A percentile compares a stretch with the other conserved stretches of the same genome.
Conservation (phyloP, 305 asterid genomes). For the Lippia alba region DNA sequence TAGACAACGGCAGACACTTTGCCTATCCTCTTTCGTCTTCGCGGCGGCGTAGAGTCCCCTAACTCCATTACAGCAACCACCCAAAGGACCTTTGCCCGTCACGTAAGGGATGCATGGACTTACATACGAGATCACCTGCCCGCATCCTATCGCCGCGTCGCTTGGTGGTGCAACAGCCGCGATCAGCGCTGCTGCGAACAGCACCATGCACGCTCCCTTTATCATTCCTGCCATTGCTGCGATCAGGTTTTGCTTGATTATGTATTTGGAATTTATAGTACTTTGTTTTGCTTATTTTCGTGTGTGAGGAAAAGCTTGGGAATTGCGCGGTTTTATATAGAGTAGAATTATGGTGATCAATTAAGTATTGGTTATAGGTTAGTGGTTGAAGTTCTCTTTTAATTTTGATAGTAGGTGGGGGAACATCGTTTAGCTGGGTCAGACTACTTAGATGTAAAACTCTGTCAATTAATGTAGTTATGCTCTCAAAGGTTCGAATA, state of each 20-base stretch:
- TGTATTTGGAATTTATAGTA: too few relatives aligned
- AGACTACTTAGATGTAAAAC: too few relatives aligned
- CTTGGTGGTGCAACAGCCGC: background rate
- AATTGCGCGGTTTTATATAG: background rate
- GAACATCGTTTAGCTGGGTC: too few relatives aligned
- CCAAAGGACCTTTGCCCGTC: conserved; percentile 6
- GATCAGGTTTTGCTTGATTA: too few relatives aligned
- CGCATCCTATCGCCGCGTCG: conserved; percentile 7
- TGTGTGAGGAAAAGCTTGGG: background rate
- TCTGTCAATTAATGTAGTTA: too few relatives aligned
- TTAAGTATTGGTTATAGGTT: background rate
- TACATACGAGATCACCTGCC: conserved; percentile 6
- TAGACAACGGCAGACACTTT: conserved; percentile 7
- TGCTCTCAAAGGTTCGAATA: too few relatives aligned
- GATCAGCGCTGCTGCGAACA: conserved; percentile 21
- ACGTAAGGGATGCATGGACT: conserved; percentile 2
- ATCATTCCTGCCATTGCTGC: conserved; percentile 24
- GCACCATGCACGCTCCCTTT: conserved; percentile 24
- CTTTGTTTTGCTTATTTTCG: background rate
- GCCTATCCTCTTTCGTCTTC: background rate
- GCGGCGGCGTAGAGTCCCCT: background rate
- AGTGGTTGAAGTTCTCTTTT: background rate
- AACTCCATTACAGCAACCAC: conserved; percentile 1
- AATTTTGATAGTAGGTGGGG: too few relatives aligned
- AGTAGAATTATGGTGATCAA: too few relatives aligned